Evolutionary conservation across 176 grass and related monocot genomes (phyloP), one percentile per base, ranked within the genome.

Genomic region (Chrysopogon serrulatus): DNA sequence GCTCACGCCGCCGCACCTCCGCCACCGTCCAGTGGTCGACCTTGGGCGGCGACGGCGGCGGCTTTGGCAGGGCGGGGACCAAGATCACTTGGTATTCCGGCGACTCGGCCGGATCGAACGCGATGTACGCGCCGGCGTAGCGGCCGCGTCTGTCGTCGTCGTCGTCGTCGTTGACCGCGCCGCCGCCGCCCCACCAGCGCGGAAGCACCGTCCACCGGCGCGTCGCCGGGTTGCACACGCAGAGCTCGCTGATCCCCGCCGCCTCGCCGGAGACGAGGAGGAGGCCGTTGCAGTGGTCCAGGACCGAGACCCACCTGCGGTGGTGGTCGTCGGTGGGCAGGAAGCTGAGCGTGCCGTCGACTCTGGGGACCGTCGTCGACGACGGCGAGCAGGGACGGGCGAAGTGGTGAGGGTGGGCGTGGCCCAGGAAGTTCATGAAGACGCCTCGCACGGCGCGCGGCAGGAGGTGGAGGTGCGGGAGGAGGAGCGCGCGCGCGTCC

Each of bases 271-370:
- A 67, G 2, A 80, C n/a, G n/a, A n/a, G 43, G 30, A 80, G 62
- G 78, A 80, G 78, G 0, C 78, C 78, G 12, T 66, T 51, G 43
- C 62, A 67, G 42, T 80, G 78, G 23, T 67, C 78, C 19, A 51
- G 2, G 28, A 80, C 32, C 0, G 2, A 33, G 8, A 27, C 41
- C 6, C 8, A n/a, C 5, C 12, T 37, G 6, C 11, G 8, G 27
- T 14, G 3, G 1, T 44, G 8, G 27, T 14, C 6, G 1, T 44
- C 19, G 0, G 8, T 2, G 17, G 80, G 80, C 36, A 82, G 2
- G 36, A 44, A 82, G 16, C 36, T 10, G 47, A 81, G 45, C 33
- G 37, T 18, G 23, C 28, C 65, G 9, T 70, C 5, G 18, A 72
- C 15, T 6, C 1, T 51, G 3, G 30, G 21, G 13, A 12, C 2